phyloP scores from a whole-genome alignment of 202 grass and related monocot species.

The Setaria viridis region DNA sequence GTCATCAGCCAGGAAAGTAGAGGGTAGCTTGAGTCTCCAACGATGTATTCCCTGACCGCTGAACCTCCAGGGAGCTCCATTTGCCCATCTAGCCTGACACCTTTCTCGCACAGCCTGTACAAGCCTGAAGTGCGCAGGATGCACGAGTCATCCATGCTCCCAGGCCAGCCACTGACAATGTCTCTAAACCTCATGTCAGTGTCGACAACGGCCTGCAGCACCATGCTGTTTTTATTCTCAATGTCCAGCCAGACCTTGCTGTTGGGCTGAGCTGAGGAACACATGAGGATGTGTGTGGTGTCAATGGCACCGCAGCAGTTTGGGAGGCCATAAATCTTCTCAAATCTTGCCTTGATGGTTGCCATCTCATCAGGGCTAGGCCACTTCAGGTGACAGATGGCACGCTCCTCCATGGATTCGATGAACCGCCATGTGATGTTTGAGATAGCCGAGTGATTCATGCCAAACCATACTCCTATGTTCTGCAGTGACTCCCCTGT shows the following conservation, averaged over 20 bases:
- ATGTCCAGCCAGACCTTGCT: slow-evolving; percentile 77
- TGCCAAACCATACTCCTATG: slow-evolving; percentile 62
- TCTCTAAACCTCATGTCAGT: slow-evolving; percentile 77
- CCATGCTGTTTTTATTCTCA: slow-evolving; percentile 84
- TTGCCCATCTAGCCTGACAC: slow-evolving; percentile 57
- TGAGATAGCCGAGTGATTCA: slow-evolving; percentile 79
- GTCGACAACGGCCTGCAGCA: slow-evolving; percentile 78
- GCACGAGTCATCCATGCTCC: slow-evolving; percentile 62
- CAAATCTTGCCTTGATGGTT: slow-evolving; percentile 65
- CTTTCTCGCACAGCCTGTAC: slow-evolving; percentile 69
- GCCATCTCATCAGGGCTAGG: slow-evolving; percentile 57
- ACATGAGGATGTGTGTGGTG: slow-evolving; percentile 81
- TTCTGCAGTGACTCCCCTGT: slow-evolving; percentile 69
- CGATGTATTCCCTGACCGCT: slow-evolving; percentile 62
- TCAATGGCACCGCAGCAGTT: slow-evolving; percentile 80
- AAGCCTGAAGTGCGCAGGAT: slow-evolving; percentile 69
- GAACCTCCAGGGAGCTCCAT: slow-evolving; percentile 57
- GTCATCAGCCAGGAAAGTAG: slow-evolving; percentile 83
- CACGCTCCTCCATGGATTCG: slow-evolving; percentile 67
- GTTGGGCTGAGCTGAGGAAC: slow-evolving; percentile 65
- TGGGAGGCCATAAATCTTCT: slow-evolving; percentile 62
- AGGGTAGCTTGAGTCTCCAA: slow-evolving; percentile 74
- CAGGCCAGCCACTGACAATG: slow-evolving; percentile 79
- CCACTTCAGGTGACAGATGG: slow-evolving; percentile 65
- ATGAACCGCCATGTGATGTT: slow-evolving; percentile 84